Base-by-base conservation (phyloP, 2,329 filamentous ascomycete species). In the Penicillium sp. region DNA sequence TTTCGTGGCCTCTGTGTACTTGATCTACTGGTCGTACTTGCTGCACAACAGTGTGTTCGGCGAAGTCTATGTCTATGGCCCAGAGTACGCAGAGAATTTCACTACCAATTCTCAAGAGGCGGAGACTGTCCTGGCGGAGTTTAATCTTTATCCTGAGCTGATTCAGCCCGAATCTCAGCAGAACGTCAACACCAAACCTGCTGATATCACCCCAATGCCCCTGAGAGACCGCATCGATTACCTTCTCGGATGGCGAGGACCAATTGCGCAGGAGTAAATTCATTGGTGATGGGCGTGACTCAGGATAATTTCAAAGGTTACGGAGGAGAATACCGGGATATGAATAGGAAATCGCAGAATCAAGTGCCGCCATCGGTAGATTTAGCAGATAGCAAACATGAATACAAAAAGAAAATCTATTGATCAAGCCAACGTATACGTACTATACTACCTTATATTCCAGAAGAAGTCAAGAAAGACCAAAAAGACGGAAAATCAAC, bases 181-280 rank as follows among this genome's bases (percentile, higher is more conserved):
- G 26, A n/a, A 19, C 22, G 15, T 22, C 34, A 22, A 40, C 13
- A 31, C 6, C n/a, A 32, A 28, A 28, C 19, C 21, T n/a, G 10
- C 15, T 13, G 24, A 47, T 1, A 13, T 17, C 13, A 24, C 28
- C 4, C 10, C n/a, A 9, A 21, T 24, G 29, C 44, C 52, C 28
- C 45, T 64, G 17, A 58, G 64, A 28, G 65, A 68, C 41, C 59
- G 45, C 6, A 46, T 68, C 13, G 66, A 68, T 47, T 65, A 67
- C 33, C 52, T 62, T 34, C 57, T 68, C 33, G 66, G 66, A 19
- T 68, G 66, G 66, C 55, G 49, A 21, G 65, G 64, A 1, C 65
- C 63, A 12, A 29, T 56, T 38, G 19, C n/a, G n/a, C 22, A 32
- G 10, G 9, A 37, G 12, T 53, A 43, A 54, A 13, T 6, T 9